Evolutionary conservation across 108 stramenopile species (phyloP), one percentile per base, ranked within the genome.

Genomic region (Conticribra guillardii): DNA sequence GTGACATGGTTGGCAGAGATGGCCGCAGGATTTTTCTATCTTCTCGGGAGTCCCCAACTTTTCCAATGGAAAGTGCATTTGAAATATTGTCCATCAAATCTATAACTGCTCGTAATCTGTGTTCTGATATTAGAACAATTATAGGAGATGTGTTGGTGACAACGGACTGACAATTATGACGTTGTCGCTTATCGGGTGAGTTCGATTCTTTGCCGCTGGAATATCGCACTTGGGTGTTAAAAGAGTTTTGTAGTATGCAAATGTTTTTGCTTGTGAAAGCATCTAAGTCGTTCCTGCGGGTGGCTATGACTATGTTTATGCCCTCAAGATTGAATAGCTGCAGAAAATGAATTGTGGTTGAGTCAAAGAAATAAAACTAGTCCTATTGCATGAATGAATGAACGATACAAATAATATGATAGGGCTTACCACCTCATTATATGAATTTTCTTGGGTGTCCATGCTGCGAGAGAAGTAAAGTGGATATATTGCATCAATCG

Each of bases 61-160:
- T n/a, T n/a, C n/a, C n/a, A n/a, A n/a, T n/a, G n/a, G n/a, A n/a
- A n/a, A 62, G 23, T 41, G 11, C 5, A 9, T 41, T 41, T 11
- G 37, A 41, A 41, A 33, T n/a, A 31, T 65, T 28, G 5, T 65
- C 4, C n/a, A 53, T 29, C 17, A 59, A 14, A 3, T 41, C 33
- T 22, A 37, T 26, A 45, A 69, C 17, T 15, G 68, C 31, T 26
- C 30, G 54, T 44, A 77, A 32, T 52, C 67, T 76, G 22, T n/a
- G 17, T 22, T 76, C 67, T 22, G 74, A 76, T 48, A 76, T 48
- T 23, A 76, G 23, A 2, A 76, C 17, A 32, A 53, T 16, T 23
- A 76, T 50, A n/a, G 54, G 53, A 22, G 67, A 66, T 29, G 33
- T 19, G 21, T 11, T 26, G 27, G 27, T 18, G n/a, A 45, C 23